Evolutionary conservation across 1,139 yeast genomes (phyloP), one percentile per base, ranked within the genome.

Genomic region (Hemisphaericaspora xylanilytica): DNA sequence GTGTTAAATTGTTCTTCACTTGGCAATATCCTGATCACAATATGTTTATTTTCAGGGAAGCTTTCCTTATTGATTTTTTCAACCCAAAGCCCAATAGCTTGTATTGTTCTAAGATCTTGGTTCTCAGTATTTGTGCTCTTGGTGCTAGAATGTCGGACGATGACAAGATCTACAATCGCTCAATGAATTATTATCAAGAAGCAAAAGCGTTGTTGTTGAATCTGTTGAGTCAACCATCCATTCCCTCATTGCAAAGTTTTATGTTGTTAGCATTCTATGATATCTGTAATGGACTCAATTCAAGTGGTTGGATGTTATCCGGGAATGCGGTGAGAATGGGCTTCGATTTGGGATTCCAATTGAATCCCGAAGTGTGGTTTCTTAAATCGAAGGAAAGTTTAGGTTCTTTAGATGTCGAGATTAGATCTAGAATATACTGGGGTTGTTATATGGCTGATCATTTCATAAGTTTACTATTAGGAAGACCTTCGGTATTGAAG

Each of bases 21-120:
- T 80, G 84, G 83, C 75, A 78, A 44, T 81, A 81, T 46, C 85
- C 85, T 2, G 84, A 79, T 42, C 75, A 78, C 48, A 77, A 77
- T 50, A 70, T 78, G 67, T 80, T 80, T 49, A 69, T 81, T 14
- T 81, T 78, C 49, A 59, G 87, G 42, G 87, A 80, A 50, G 78
- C 84, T n/a, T 80, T 81, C 50, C 58, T 81, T 34, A 68, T 66
- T 42, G 84, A 80, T 38, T 70, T 78, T 54, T 73, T 79, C 58
- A 64, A 74, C 52, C 78, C 80, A 36, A 62, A 67, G 33, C 60
- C 71, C 29, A 67, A 70, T 46, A 61, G 67, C 38, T 48, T 68
- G 36, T 77, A 80, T 58, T 73, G 83, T 54, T 67, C 81, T 25
- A 67, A 63, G 41, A 75, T 71, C 18, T 59, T 80, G 37, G 71